Evolutionary conservation across 148 eudicot species (phyloP).

Genomic region (Hydrangea macrophylla): DNA sequence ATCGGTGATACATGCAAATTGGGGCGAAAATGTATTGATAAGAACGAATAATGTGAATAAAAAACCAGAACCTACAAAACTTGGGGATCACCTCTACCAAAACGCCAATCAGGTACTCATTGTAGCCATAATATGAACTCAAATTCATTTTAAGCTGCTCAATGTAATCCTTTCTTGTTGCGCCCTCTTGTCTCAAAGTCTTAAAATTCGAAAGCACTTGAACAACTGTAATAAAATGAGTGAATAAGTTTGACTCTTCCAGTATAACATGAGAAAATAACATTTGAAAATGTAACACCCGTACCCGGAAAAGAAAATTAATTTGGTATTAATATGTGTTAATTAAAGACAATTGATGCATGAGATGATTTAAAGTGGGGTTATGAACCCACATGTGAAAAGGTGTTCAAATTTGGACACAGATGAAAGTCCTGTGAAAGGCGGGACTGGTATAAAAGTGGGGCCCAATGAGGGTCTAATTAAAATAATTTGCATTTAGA

Average conservation of each 20-base stretch:
- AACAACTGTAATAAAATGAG: constrained; percentile 40
- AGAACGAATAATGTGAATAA: neutral
- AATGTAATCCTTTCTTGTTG: constrained; percentile 63
- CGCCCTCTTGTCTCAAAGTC: constrained; percentile 64
- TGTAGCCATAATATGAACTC: constrained; percentile 81
- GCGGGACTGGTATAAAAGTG: too few relatives aligned
- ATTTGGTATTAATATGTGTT: too few relatives aligned
- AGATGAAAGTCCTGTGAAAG: too few relatives aligned
- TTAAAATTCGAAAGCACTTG: constrained; percentile 73
- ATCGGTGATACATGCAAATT: constrained; percentile 39
- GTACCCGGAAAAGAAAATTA: too few relatives aligned
- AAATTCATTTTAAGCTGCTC: constrained; percentile 76
- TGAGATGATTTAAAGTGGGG: too few relatives aligned
- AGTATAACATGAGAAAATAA: neutral
- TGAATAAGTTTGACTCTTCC: neutral
- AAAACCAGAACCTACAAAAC: neutral
- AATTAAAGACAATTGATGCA: too few relatives aligned
- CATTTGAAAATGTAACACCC: too few relatives aligned
- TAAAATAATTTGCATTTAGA: too few relatives aligned
- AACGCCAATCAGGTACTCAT: constrained; percentile 73
- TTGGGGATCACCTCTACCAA: constrained; percentile 62
- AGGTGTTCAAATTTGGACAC: too few relatives aligned
- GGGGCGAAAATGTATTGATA: constrained; percentile 2
- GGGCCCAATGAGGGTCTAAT: too few relatives aligned
- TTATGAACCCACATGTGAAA: too few relatives aligned